phyloP scores from a whole-genome alignment of 106 monocot species.

The Alisma plantagoaquatica region DNA sequence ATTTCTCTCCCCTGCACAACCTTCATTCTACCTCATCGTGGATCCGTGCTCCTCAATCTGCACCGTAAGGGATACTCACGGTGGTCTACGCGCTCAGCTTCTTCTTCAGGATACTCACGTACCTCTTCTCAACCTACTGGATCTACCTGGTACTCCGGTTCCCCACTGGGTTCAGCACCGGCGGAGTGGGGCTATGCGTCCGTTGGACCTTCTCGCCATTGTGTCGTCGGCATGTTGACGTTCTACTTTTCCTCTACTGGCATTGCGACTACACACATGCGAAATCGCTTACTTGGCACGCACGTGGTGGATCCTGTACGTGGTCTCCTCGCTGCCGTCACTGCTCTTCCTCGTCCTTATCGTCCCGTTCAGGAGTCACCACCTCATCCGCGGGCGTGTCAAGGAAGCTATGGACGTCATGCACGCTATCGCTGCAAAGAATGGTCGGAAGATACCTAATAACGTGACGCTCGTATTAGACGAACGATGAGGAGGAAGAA shows the following conservation, averaged over 20 bases:
- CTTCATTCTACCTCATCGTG: too few relatives aligned
- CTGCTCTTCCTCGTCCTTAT: constrained; percentile 2
- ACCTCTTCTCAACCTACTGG: constrained; percentile 44
- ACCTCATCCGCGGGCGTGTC: neutral
- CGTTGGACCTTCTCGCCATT: constrained; percentile 44
- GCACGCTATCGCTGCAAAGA: neutral
- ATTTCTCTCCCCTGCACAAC: too few relatives aligned
- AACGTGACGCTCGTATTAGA: neutral
- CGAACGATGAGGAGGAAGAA: too few relatives aligned
- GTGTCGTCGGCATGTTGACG: constrained; percentile 52
- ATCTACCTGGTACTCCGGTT: constrained; percentile 46
- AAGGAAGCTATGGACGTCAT: neutral
- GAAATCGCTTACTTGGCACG: neutral
- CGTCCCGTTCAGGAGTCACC: constrained; percentile 8
- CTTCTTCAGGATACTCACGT: constrained; percentile 54
- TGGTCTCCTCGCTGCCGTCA: constrained; percentile 6
- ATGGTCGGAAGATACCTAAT: neutral
- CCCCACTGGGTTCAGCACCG: constrained; percentile 68
- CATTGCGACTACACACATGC: constrained; percentile 24
- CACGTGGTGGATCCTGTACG: constrained; percentile 17
- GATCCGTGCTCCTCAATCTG: too few relatives aligned
- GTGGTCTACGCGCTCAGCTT: constrained; percentile 46
- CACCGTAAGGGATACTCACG: constrained; percentile 46
- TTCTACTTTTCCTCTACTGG: constrained; percentile 87
- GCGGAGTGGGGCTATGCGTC: constrained; percentile 70